Percentiles rank a stretch among this genome's conserved stretches.
Evolutionary conservation across 768 basidiomycete genomes (phyloP).

Genomic region (Ramaria rubella): DNA sequence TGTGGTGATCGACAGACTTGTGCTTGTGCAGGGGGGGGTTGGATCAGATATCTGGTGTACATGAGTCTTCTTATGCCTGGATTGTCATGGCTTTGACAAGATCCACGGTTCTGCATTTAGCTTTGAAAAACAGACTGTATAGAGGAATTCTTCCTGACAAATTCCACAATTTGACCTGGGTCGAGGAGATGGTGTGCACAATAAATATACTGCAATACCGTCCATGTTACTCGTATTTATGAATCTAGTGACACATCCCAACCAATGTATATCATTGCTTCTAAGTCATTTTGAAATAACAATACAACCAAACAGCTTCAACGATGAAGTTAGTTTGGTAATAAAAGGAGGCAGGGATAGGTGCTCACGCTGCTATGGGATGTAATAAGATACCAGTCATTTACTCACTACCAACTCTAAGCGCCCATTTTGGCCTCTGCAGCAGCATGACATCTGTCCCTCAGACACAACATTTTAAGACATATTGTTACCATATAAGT

Average conservation of each 20-base stretch:
- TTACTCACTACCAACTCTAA: too few relatives aligned
- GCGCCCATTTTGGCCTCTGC: too few relatives aligned
- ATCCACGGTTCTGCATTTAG: background rate
- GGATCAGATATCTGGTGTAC: background rate
- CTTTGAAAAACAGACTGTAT: slow-evolving; percentile 21
- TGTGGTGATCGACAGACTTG: background rate
- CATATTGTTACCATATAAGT: background rate
- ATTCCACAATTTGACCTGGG: slow-evolving; percentile 20
- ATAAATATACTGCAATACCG: slow-evolving; percentile 21
- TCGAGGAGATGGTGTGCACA: too few relatives aligned
- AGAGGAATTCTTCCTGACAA: slow-evolving; percentile 18
- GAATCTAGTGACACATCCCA: slow-evolving; percentile 18
- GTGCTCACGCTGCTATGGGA: too few relatives aligned
- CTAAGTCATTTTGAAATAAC: too few relatives aligned
- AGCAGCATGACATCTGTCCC: background rate
- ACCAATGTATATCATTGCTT: too few relatives aligned
- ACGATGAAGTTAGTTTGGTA: too few relatives aligned
- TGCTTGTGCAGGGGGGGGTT: background rate
- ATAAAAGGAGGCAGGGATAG: too few relatives aligned
- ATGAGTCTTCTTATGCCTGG: background rate
- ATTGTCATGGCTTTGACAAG: background rate
- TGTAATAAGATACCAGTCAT: too few relatives aligned
- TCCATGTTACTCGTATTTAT: slow-evolving; percentile 23
- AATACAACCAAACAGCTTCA: too few relatives aligned
- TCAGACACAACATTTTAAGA: background rate